phyloP scores from a whole-genome alignment of 192 early-diverging fungal genomes.

The Gamsiella multidivaricata region DNA sequence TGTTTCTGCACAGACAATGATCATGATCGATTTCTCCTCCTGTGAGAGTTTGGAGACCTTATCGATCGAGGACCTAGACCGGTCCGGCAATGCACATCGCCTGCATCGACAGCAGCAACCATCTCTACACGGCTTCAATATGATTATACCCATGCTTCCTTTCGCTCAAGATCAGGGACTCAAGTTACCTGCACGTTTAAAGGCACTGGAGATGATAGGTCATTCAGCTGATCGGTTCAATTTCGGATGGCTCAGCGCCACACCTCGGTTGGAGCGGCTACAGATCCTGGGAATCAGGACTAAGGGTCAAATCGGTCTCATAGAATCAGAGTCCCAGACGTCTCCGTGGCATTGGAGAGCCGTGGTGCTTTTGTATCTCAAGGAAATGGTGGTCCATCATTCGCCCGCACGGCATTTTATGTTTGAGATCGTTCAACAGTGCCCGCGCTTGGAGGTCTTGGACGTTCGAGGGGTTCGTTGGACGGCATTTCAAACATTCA shows the following conservation, averaged over 20 bases:
- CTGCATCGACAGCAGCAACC: background rate
- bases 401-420: constrained; percentile 3
- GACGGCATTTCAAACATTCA: background rate
- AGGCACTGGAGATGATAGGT: constrained; percentile 1
- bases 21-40: background rate
- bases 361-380: background rate
- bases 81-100: background rate
- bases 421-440: constrained; percentile 5
- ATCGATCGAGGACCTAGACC: constrained; percentile 18
- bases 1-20: background rate
- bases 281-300: constrained; percentile 10
- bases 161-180: constrained; percentile 11
- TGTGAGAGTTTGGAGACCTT: constrained; percentile 3
- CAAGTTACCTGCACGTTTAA: constrained; percentile 1
- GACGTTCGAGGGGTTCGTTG: constrained; percentile 1
- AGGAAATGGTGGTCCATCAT: constrained; percentile 7
- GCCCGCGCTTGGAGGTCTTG: background rate
- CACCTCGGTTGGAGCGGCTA: constrained; percentile 1
- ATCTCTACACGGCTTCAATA: background rate
- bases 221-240: constrained; percentile 10
- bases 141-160: background rate
- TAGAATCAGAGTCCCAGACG: background rate
- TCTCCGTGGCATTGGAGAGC: constrained; percentile 5
- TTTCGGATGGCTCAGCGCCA: constrained; percentile 5
- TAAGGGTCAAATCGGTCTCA: background rate